phyloP scores from a whole-genome alignment of 208 protist species.

The Crithidia sp. region DNA sequence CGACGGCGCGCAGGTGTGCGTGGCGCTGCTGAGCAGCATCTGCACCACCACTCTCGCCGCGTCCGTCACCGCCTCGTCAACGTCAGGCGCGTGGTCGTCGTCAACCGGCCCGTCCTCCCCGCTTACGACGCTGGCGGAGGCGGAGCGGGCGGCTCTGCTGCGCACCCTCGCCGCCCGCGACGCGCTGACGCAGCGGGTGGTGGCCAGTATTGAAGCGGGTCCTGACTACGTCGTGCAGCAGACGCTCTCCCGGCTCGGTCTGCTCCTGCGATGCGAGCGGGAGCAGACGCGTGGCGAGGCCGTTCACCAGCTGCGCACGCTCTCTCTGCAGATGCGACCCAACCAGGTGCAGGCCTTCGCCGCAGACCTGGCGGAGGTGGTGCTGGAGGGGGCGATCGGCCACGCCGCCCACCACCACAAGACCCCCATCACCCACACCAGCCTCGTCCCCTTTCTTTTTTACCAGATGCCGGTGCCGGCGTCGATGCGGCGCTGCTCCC shows the following conservation, averaged over 20 bases:
- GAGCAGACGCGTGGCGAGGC: slow-evolving; percentile 75
- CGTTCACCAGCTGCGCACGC: slow-evolving; percentile 64
- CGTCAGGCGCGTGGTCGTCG: background rate
- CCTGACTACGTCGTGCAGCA: slow-evolving; percentile 43
- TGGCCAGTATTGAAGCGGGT: slow-evolving; percentile 30
- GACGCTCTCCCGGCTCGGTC: slow-evolving; percentile 59
- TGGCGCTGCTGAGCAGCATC: slow-evolving; percentile 76
- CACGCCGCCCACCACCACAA: slow-evolving; percentile 38
- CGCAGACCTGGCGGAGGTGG: slow-evolving; percentile 57
- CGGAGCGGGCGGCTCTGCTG: background rate
- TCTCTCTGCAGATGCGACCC: slow-evolving; percentile 69
- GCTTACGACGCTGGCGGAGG: slow-evolving; percentile 5
- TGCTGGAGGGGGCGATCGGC: slow-evolving; percentile 63
- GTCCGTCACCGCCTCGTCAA: slow-evolving; percentile 15
- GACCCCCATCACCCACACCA: slow-evolving; percentile 38
- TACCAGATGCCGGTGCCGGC: slow-evolving; percentile 59
- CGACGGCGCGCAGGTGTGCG: slow-evolving; percentile 76
- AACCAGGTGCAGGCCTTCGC: slow-evolving; percentile 45
- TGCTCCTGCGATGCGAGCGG: slow-evolving; percentile 64
- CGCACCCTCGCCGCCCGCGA: slow-evolving; percentile 18
- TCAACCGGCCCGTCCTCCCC: slow-evolving; percentile 6
- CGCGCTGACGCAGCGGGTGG: slow-evolving; percentile 36
- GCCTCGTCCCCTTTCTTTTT: slow-evolving; percentile 52
- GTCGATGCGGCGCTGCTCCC: slow-evolving; percentile 72
- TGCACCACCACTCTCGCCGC: slow-evolving; percentile 52